These are phyloP conservation scores for Gossypium davidsonii DNA, from an alignment of 441 rosid species.

Conservation along the genomic window DNA sequence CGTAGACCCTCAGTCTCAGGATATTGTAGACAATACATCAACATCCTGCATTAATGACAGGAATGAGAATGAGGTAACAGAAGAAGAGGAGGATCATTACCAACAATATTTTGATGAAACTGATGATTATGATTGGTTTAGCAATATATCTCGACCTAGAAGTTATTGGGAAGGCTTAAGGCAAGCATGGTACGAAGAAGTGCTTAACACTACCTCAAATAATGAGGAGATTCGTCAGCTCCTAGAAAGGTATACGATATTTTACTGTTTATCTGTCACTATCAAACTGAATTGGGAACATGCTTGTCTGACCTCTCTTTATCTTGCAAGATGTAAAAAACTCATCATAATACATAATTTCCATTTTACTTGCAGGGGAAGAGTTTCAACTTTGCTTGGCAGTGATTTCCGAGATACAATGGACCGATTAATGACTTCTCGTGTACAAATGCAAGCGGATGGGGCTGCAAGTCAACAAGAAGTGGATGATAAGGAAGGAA, in stretches of 20 bases:
- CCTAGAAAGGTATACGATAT: conserved; percentile 51
- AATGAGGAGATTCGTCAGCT: conserved; percentile 63
- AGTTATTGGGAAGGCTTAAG: conserved; percentile 85
- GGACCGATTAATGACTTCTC: conserved; percentile 49
- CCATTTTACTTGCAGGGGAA: conserved; percentile 39
- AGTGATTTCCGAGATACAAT: conserved; percentile 65
- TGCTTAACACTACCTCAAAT: conserved; percentile 41
- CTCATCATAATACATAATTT: background rate
- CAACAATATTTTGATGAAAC: conserved; percentile 22
- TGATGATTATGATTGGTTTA: conserved; percentile 50
- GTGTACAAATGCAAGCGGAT: conserved; percentile 30
- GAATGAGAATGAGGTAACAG: conserved; percentile 41
- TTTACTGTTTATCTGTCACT: background rate
- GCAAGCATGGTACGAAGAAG: conserved; percentile 64
- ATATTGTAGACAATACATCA: conserved; percentile 12
- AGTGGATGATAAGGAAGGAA: conserved; percentile 28
- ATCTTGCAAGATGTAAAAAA: background rate
- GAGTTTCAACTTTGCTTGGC: conserved; percentile 62
- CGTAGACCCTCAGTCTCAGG: conserved; percentile 17
- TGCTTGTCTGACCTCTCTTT: background rate
- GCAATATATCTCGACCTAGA: conserved; percentile 66
- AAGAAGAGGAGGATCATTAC: conserved; percentile 27
- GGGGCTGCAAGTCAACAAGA: conserved; percentile 22
- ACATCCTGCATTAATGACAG: conserved; percentile 18
- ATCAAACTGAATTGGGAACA: no score